Conservation (phyloP, 1,284 basidiomycete species). For the Malassezia nana region DNA sequence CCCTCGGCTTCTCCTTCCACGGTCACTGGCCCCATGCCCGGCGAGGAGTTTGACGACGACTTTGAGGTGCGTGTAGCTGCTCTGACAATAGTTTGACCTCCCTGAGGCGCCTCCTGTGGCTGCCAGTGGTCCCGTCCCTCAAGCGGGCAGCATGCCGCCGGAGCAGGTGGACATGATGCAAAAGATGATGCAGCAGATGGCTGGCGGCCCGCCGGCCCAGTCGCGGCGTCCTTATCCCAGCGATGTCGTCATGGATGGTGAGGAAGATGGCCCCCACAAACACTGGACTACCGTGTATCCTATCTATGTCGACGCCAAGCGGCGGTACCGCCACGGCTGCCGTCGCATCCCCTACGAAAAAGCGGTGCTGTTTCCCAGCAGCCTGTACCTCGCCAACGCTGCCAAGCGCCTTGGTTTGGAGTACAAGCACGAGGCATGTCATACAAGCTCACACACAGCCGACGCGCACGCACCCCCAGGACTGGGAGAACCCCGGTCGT, state of each 20-base stretch:
- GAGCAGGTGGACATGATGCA: conserved; percentile 35
- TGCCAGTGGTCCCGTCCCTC: not conserved
- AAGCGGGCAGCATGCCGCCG: conserved; percentile 18
- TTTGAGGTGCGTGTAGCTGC: conserved; percentile 32
- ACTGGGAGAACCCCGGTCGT: conserved; percentile 76
- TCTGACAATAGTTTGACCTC: conserved; percentile 16
- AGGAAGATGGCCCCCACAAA: conserved; percentile 32
- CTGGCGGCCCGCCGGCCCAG: conserved; percentile 21
- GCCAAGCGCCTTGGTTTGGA: conserved; percentile 65
- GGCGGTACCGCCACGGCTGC: conserved; percentile 68
- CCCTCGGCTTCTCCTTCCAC: not conserved
- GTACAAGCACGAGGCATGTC: conserved; percentile 66
- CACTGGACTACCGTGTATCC: conserved; percentile 94
- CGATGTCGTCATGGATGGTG: conserved; percentile 5
- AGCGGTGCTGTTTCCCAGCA: conserved; percentile 85
- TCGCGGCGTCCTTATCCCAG: conserved; percentile 11
- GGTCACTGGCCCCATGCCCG: conserved; percentile 1
- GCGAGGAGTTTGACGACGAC: conserved; percentile 46
- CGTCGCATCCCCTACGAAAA: conserved; percentile 69
- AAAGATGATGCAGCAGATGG: conserved; percentile 40
- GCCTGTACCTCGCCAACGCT: conserved; percentile 79
- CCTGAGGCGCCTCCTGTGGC: conserved; percentile 19
- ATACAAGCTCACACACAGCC: conserved; percentile 35
- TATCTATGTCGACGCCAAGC: conserved; percentile 91
- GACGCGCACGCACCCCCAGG: conserved; percentile 76